These are phyloP conservation scores for Trypanosoma cruzi DNA, from an alignment of 208 protist species.

Conservation along the genomic window DNA sequence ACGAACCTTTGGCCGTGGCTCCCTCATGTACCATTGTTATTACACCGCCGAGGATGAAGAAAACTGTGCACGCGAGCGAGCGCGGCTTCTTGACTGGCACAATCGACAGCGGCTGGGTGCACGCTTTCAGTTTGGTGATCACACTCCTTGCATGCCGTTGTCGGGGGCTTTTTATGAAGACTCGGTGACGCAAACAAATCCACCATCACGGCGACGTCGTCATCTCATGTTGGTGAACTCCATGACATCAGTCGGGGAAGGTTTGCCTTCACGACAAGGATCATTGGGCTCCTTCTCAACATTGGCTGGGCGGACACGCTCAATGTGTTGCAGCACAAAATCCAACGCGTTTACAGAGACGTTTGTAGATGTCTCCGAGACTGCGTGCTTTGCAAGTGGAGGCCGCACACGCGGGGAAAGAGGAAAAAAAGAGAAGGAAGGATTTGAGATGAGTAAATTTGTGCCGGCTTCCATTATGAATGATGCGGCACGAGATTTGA, in stretches of 20 bases:
- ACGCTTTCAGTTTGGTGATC: background rate
- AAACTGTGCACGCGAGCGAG: conserved; percentile 28
- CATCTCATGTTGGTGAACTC: background rate
- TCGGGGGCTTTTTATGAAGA: background rate
- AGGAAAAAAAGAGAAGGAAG: background rate
- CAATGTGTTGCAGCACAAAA: background rate
- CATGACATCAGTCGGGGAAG: background rate
- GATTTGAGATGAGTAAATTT: background rate
- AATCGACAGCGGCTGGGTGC: conserved; percentile 18
- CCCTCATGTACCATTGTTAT: conserved; percentile 51
- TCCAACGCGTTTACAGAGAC: conserved; percentile 14
- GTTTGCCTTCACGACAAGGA: background rate
- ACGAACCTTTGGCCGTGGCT: conserved; percentile 39
- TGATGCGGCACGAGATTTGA: background rate
- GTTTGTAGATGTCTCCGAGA: conserved; percentile 1
- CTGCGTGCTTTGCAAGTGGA: too few species aligned
- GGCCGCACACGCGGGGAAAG: background rate
- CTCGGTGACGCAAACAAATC: background rate
- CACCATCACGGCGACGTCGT: background rate
- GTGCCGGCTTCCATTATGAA: background rate
- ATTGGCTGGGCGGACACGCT: background rate
- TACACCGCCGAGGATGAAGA: conserved; percentile 47
- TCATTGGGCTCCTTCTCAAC: conserved; percentile 13
- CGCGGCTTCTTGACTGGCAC: conserved; percentile 35
- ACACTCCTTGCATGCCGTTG: background rate